Evolutionary conservation across 1,284 basidiomycete species (phyloP), one percentile per base, ranked within the genome.

Genomic region (Neolentinus lepideus): DNA sequence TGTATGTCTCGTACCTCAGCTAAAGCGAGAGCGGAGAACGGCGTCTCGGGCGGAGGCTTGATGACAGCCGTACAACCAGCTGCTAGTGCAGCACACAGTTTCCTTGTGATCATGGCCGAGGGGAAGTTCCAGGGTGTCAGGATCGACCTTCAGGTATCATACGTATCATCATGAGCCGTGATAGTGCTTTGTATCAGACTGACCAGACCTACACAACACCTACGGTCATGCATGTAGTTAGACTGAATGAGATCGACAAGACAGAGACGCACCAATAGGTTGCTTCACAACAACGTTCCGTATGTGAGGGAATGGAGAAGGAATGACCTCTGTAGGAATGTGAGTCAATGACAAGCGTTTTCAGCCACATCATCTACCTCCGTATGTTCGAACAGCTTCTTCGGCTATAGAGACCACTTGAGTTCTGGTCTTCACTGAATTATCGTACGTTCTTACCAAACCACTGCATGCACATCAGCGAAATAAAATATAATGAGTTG

Each of bases 21-120:
- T 16, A 97, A 75, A 2, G 96, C 97, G 21, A 99, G 81, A 16
- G 89, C 87, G 35, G 94, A 94, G 73, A 92, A 97, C 0, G 97
- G 97, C 0, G 97, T 95, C 73, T 99, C 96, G 1, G 94, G 83
- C 1, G 97, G 89, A 2, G 95, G 94, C 68, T 99, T 99, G 71
- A 98, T 85, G 55, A 99, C 95, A 1, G 86, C 81, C 0, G 96
- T 98, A 70, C 97, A 99, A 24, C 97, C 97, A 16, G 94, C 94
- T 9, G 94, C 92, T 16, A 99, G 82, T 14, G 93, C 93, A 26
- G 94, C 88, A 16, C 84, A 92, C 12, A 95, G 74, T 69, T 96
- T 96, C 21, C 93, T 86, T 0, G 90, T 91, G 51, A 94, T 90
- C 90, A 97, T 97, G 0, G 93, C 94, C 22, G 90, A 93, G 6